phyloP scores from a whole-genome alignment of 1,284 basidiomycete species.

The Sphagnurus paluster region DNA sequence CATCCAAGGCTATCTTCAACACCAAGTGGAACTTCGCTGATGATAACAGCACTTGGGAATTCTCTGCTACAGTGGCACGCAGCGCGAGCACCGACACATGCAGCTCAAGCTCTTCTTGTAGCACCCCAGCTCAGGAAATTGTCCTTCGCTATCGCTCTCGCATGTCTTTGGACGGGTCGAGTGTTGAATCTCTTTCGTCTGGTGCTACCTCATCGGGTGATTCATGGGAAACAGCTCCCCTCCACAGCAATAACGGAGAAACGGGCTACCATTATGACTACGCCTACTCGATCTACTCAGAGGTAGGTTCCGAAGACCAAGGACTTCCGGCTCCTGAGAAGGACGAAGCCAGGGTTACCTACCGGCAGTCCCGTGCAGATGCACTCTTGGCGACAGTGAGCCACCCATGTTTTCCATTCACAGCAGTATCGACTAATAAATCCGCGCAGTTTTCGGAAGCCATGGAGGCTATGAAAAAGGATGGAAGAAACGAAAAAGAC shows the following conservation, averaged over 20 bases:
- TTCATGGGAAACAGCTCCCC: conserved; percentile 13
- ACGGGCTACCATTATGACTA: too few relatives aligned
- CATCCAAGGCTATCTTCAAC: conserved; percentile 24
- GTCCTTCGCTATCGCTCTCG: conserved; percentile 36
- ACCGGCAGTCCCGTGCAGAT: conserved; percentile 31
- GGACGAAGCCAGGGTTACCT: conserved; percentile 20
- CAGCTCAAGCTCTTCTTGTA: conserved; percentile 19
- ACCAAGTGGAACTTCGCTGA: conserved; percentile 22
- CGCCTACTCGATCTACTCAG: not conserved
- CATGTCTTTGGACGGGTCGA: conserved; percentile 26
- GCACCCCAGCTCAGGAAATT: conserved; percentile 42
- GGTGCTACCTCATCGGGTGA: conserved; percentile 18
- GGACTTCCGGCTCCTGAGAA: conserved; percentile 11
- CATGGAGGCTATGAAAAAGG: conserved; percentile 32
- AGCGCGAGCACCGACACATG: conserved; percentile 25
- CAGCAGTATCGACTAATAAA: not conserved
- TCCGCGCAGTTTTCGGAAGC: conserved; percentile 43
- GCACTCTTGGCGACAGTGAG: conserved; percentile 43
- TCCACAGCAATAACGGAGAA: too few relatives aligned
- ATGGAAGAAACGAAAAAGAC: conserved; percentile 19
- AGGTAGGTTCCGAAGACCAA: too few relatives aligned
- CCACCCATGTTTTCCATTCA: conserved; percentile 3
- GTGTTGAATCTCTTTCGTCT: conserved; percentile 14
- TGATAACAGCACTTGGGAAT: conserved; percentile 37
- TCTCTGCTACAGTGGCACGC: conserved; percentile 28